A percentile compares a stretch with the other conserved stretches of the same genome.
These are phyloP conservation scores for Penicillium sp. DNA, from an alignment of 2,329 filamentous ascomycete species.

Conservation along the genomic window DNA sequence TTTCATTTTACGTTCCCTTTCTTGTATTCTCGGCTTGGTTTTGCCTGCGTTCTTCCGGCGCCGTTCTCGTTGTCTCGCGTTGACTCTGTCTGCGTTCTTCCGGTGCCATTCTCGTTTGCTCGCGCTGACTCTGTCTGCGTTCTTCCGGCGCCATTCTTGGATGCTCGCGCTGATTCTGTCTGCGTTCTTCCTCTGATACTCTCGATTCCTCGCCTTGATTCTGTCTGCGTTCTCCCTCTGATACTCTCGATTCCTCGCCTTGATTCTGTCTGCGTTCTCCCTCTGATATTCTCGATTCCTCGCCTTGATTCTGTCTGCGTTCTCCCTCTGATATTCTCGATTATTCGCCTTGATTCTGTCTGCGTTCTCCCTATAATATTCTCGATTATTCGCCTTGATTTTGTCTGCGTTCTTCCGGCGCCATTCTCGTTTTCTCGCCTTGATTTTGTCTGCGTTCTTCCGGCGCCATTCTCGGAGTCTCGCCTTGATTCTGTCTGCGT, in stretches of 20 bases:
- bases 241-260: no score
- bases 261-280: no score
- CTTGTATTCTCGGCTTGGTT: background rate
- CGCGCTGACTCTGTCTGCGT: background rate
- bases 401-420: background rate
- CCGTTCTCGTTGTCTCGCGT: fast-evolving
- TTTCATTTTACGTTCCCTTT: background rate
- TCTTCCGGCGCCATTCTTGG: no score
- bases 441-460: background rate
- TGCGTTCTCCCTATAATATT: background rate
- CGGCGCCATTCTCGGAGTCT: no score
- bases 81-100: background rate
- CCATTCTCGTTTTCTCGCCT: fast-evolving
- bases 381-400: background rate
- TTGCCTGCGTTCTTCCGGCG: no score
- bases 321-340: background rate
- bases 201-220: no score
- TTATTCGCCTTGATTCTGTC: fast-evolving
- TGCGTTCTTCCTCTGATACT: no score
- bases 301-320: background rate
- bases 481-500: background rate
- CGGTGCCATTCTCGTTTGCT: fast-evolving
- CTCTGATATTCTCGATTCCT: background rate
- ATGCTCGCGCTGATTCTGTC: no score
- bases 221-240: no score